Conservation (phyloP, 2,329 filamentous ascomycete genomes). For the Fusarium solani-melongenae region DNA sequence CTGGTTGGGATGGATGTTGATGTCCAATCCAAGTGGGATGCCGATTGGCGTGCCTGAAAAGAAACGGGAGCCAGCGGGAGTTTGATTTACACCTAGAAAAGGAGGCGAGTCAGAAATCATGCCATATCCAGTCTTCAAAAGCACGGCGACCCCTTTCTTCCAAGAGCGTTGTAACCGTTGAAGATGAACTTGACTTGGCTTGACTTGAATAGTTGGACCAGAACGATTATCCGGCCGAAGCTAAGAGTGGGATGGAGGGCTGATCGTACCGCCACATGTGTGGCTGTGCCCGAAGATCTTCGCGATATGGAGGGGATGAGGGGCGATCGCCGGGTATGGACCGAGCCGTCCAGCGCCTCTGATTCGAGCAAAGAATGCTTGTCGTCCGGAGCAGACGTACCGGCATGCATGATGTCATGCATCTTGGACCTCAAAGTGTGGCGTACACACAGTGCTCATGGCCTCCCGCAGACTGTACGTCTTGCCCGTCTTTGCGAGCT, state of each 20-base stretch:
- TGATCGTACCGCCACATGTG: slow-evolving; percentile 8
- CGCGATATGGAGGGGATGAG: not conserved
- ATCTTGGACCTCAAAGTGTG: slow-evolving; percentile 11
- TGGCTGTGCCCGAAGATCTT: slow-evolving; percentile 27
- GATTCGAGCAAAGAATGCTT: slow-evolving; percentile 20
- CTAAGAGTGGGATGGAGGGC: not conserved
- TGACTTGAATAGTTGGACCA: not conserved
- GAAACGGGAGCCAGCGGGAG: not conserved
- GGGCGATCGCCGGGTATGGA: slow-evolving; percentile 19
- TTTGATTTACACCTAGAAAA: not conserved
- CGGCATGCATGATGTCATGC: slow-evolving; percentile 39
- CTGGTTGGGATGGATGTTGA: not conserved
- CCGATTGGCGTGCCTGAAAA: not conserved
- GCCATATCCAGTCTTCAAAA: not conserved
- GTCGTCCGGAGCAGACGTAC: slow-evolving; percentile 31
- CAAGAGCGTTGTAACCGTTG: not conserved
- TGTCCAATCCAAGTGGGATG: not conserved
- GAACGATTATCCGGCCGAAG: not conserved
- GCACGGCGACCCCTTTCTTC: not conserved
- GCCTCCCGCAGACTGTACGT: not conserved
- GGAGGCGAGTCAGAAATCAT: not conserved
- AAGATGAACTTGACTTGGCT: not conserved
- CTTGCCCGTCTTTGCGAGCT: not conserved
- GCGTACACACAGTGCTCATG: slow-evolving; percentile 30
- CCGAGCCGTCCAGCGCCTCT: slow-evolving; percentile 1